Conservation (phyloP, 2,329 filamentous ascomycete genomes). For the Tolypocladium album region DNA sequence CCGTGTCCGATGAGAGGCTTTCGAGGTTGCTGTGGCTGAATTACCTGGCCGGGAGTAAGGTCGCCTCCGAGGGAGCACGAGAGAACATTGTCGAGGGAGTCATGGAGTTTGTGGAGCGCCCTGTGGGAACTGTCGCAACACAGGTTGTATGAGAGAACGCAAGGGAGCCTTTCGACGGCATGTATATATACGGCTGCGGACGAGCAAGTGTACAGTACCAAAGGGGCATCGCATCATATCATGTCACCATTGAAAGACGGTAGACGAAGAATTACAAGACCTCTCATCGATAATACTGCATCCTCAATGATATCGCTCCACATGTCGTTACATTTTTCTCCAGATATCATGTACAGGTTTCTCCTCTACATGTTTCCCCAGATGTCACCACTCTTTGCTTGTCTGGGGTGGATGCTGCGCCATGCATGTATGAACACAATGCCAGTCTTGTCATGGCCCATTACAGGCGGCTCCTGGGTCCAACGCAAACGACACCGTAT, state of each 20-base stretch:
- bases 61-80: slow-evolving; percentile 74
- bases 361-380: background rate
- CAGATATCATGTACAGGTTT: no score
- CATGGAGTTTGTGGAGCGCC: slow-evolving; percentile 78
- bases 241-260: background rate
- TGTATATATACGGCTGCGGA: background rate
- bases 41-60: slow-evolving; percentile 77
- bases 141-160: slow-evolving; percentile 46
- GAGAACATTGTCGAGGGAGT: slow-evolving; percentile 78
- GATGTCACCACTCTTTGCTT: background rate
- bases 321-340: no score
- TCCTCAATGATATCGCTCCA: no score
- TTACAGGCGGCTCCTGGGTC: background rate
- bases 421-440: background rate
- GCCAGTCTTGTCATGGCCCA: background rate
- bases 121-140: slow-evolving; percentile 75
- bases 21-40: slow-evolving; percentile 78
- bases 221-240: background rate
- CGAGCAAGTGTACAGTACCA: background rate
- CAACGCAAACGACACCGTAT: background rate
- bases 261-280: background rate
- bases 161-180: background rate
- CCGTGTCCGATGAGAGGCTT: slow-evolving; percentile 68
- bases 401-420: background rate
- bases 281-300: background rate